A percentile compares a stretch with the other conserved stretches of the same genome.
Evolutionary conservation across 305 asterid species (phyloP).

Genomic region (Fraxinus baroniana): DNA sequence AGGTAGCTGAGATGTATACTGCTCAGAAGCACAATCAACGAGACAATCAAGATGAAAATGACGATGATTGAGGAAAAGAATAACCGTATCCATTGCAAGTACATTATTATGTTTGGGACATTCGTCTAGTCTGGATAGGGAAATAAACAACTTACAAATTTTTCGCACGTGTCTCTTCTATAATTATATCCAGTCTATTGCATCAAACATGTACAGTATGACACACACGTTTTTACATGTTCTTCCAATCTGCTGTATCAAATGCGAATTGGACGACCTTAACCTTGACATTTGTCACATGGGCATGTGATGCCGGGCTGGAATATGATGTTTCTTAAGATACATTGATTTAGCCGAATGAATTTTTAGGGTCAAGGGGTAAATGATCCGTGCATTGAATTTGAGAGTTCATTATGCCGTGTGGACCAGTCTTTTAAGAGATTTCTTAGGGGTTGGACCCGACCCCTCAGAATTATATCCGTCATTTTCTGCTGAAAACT

Average conservation of each 20-base stretch:
- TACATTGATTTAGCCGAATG: not conserved
- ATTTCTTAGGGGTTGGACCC: not conserved
- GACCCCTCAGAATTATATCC: constrained; percentile 1
- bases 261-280: not conserved
- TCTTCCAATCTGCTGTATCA: not conserved
- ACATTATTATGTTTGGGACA: not conserved
- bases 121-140: not conserved
- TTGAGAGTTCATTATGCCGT: constrained; percentile 1
- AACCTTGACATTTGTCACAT: not conserved
- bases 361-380: not conserved
- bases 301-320: not conserved
- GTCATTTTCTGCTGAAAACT: constrained; percentile 5
- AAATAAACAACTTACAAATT: not conserved
- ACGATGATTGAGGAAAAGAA: constrained; percentile 46
- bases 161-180: not conserved
- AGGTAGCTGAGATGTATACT: constrained; percentile 86
- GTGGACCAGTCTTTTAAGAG: constrained; percentile 1
- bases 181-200: not conserved
- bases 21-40: constrained; percentile 69
- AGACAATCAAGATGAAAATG: constrained; percentile 49
- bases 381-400: not conserved
- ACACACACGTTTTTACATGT: not conserved
- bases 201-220: not conserved
- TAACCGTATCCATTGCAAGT: not conserved
- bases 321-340: not conserved